Evolutionary conservation across 805 yeast species (phyloP).

Genomic region (Zygoascus biomembranicola): DNA sequence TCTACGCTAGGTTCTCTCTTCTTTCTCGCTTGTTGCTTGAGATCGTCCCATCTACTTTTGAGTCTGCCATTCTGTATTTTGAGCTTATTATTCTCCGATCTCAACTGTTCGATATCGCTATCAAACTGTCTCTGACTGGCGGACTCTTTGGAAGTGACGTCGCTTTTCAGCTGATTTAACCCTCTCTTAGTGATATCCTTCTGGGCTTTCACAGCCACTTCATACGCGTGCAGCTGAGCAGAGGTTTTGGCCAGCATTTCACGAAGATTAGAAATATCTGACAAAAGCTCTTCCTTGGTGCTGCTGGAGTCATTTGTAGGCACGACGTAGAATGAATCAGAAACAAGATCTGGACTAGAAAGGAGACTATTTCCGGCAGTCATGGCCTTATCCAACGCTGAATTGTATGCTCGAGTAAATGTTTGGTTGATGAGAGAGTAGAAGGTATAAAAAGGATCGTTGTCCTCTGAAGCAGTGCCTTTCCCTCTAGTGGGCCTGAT

Average conservation of each 20-base stretch:
- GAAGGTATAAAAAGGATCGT: constrained; percentile 22
- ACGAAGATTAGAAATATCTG: constrained; percentile 29
- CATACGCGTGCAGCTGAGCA: constrained; percentile 22
- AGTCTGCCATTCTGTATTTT: constrained; percentile 43
- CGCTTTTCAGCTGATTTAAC: constrained; percentile 28
- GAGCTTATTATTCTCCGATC: constrained; percentile 37
- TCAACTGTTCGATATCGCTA: constrained; percentile 29
- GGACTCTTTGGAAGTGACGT: constrained; percentile 33
- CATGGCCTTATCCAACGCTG: constrained; percentile 11
- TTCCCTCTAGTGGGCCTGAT: constrained; percentile 1
- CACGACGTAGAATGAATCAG: constrained; percentile 30
- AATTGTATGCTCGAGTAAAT: constrained; percentile 12
- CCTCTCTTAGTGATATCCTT: constrained; percentile 24
- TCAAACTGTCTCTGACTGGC: constrained; percentile 31
- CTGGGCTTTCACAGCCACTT: constrained; percentile 24
- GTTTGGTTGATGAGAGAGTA: constrained; percentile 12
- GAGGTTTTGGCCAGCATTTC: constrained; percentile 20
- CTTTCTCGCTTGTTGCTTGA: constrained; percentile 56
- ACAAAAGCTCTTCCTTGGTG: constrained; percentile 26
- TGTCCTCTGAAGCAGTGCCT: constrained; percentile 7
- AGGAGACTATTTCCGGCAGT: not conserved
- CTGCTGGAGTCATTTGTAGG: constrained; percentile 21
- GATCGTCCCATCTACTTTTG: constrained; percentile 56
- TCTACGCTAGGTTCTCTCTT: constrained; percentile 28
- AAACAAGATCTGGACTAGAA: constrained; percentile 1